Base-by-base conservation (phyloP, 768 basidiomycete genomes). In the Kwoniella bestiolae region DNA sequence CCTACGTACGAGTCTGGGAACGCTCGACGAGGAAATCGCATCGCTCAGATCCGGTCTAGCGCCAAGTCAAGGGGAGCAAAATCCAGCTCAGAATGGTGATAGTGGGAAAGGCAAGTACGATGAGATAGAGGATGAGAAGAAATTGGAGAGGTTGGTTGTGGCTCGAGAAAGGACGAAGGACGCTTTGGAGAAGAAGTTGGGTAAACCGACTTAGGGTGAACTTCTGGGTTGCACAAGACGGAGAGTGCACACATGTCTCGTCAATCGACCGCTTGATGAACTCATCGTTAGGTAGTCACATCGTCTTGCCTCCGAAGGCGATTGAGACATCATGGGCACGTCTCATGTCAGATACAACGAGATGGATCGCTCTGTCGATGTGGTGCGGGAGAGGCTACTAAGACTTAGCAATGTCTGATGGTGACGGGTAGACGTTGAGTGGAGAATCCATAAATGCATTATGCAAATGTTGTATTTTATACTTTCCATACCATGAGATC, bases 21-120 rank as follows among this genome's bases (percentile, higher is more conserved):
- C 34, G 9, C 62, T 78, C 16, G 77, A 78, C 59, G 68, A 65
- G 25, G 72, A 75, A 18, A 78, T 78, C 26, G 38, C 46, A 14
- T 29, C 16, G 1, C 45, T 78, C 23, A 38, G 77, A 35, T 47
- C 65, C 6, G 66, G 66, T 1, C n/a, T 76, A 18, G 59, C 65
- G 18, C 53, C 61, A n/a, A 34, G n/a, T 25, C 11, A 9, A 28
- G 23, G 31, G 53, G 29, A n/a, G 47, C 18, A 9, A 12, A 60
- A 26, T 32, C 5, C 3, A 28, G 28, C 25, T 21, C 32, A 21
- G 14, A n/a, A 16, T 3, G 46, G 44, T 7, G 32, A 44, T n/a
- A 25, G 29, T 6, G 47, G n/a, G 7, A 47, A 55, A 25, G 62
- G 62, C 38, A 67, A 67, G 29, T 77, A 77, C 46, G 73, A 75